Evolutionary conservation across 2,329 filamentous ascomycete genomes (phyloP).

Genomic region (Cylindrodendrum hubeiense): DNA sequence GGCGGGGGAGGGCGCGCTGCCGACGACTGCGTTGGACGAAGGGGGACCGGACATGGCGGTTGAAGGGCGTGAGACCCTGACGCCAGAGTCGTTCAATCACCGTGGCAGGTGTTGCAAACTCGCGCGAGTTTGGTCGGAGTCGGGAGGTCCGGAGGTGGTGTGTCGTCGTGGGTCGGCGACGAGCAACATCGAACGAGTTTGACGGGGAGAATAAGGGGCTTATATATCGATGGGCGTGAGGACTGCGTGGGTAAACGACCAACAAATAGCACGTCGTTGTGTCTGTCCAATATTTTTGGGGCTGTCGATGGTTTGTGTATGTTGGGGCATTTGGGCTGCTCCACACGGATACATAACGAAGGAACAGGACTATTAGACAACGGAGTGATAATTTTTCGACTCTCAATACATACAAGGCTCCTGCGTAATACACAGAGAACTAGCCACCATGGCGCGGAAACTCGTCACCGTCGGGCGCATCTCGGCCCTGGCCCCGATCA

Average conservation of each 20-base stretch:
- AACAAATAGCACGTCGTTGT: too few relatives aligned
- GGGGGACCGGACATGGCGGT: conserved; percentile 53
- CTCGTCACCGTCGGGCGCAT: conserved; percentile 39
- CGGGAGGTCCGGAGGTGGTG: conserved; percentile 21
- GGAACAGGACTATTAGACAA: too few relatives aligned
- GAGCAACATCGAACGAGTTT: conserved; percentile 38
- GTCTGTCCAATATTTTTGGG: too few relatives aligned
- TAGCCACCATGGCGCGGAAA: conserved; percentile 33
- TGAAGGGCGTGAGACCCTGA: conserved; percentile 51
- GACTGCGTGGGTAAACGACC: too few relatives aligned
- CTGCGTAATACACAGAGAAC: too few relatives aligned
- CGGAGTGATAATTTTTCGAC: too few relatives aligned
- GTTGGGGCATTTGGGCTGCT: too few relatives aligned
- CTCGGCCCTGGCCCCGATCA: conserved; percentile 33
- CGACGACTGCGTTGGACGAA: conserved; percentile 45
- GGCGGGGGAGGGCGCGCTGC: conserved; percentile 44
- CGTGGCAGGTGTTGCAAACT: conserved; percentile 45
- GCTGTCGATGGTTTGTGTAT: too few relatives aligned
- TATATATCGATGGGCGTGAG: too few relatives aligned
- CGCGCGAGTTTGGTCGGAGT: too few relatives aligned
- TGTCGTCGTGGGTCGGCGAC: conserved; percentile 43
- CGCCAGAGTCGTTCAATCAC: conserved; percentile 55
- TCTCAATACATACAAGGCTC: too few relatives aligned
- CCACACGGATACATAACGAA: too few relatives aligned
- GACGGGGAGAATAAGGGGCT: conserved; percentile 34